Percentiles rank a stretch among this genome's conserved stretches.
Conservation (phyloP, 306 rosid genomes). For the cucumber (Cucumis sativus) region Cucumber_9930_V3 NC_026659.2:19668501-19669000, state of each 20-base stretch:
- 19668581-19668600: background rate
- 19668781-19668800: no score
- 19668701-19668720: no score
- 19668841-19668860: background rate
- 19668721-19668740: no score
- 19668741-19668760: no score
- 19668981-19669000: background rate
- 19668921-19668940: background rate
- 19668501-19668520: background rate
- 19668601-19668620: background rate
- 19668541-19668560: background rate
- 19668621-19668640: background rate
- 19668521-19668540: background rate
- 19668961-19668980: background rate
- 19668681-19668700: background rate
- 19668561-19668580: background rate
- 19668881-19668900: background rate
- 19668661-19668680: background rate
- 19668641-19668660: background rate
- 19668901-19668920: background rate
- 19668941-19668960: background rate
- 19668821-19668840: background rate
- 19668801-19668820: background rate
- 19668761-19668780: no score
- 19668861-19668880: background rate